Percentiles rank a stretch among this genome's conserved stretches.
These are phyloP conservation scores for Trichoderma gracile DNA, from an alignment of 2,329 filamentous ascomycete genomes.

Conservation along the genomic window DNA sequence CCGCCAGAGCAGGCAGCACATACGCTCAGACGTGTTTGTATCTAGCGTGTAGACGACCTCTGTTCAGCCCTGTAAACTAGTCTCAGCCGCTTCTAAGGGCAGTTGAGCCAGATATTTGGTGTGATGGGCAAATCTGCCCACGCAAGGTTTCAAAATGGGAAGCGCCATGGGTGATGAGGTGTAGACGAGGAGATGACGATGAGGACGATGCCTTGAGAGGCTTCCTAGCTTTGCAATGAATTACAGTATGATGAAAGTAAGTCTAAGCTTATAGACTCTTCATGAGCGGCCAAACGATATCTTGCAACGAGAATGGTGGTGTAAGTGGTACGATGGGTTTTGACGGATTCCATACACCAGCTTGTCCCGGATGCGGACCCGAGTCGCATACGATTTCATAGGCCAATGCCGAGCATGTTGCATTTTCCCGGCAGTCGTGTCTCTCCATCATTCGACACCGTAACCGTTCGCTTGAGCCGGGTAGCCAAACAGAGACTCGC, in stretches of 20 bases:
- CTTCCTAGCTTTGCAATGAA: neutral
- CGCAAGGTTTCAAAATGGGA: neutral
- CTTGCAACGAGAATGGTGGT: neutral
- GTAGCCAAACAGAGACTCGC: constrained; percentile 13
- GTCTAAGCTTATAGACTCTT: neutral
- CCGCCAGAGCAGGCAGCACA: neutral
- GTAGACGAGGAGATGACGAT: constrained; percentile 4
- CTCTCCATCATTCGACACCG: neutral
- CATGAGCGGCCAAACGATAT: neutral
- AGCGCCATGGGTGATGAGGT: neutral
- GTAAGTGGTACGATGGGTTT: neutral
- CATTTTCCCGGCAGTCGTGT: constrained; percentile 3
- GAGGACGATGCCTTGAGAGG: neutral
- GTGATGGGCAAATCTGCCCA: neutral
- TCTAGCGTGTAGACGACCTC: constrained; percentile 15
- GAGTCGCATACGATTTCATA: neutral
- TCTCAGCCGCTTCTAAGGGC: constrained; percentile 20
- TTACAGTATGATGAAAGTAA: neutral
- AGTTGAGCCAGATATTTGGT: neutral
- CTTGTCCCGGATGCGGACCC: too few species aligned
- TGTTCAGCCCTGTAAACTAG: constrained; percentile 24
- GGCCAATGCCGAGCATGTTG: neutral
- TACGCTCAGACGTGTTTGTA: neutral
- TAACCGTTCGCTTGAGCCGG: neutral
- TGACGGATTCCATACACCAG: neutral